A percentile compares a stretch with the other conserved stretches of the same genome.
These are phyloP conservation scores for Xylaria sp. DNA, from an alignment of 2,329 filamentous ascomycete species.

Conservation along the genomic window DNA sequence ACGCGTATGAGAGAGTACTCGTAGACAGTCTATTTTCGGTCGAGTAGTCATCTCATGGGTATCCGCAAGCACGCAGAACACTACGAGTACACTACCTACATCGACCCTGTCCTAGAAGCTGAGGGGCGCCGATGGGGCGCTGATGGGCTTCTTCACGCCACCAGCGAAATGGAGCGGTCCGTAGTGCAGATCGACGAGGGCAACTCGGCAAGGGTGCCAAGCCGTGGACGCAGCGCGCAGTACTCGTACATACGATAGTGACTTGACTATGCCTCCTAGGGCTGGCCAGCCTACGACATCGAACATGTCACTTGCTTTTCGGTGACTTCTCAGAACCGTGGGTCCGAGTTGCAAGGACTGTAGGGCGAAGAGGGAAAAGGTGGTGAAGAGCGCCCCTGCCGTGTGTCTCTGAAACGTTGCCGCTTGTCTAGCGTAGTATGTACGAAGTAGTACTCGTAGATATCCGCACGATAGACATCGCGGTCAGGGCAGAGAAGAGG, in stretches of 20 bases:
- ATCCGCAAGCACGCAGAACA: too few relatives aligned
- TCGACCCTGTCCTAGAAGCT: not conserved
- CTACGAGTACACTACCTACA: too few relatives aligned
- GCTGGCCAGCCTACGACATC: not conserved
- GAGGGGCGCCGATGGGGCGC: not conserved
- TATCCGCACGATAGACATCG: not conserved
- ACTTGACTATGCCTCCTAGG: too few relatives aligned
- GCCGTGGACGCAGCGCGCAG: not conserved
- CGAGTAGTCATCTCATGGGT: not conserved
- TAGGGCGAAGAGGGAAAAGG: not conserved
- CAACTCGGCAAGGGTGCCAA: not conserved
- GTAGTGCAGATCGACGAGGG: not conserved
- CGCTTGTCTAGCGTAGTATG: not conserved
- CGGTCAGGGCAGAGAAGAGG: not conserved
- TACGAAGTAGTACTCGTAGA: too few relatives aligned
- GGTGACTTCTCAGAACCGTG: not conserved
- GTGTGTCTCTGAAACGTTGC: not conserved
- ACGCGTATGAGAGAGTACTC: not conserved
- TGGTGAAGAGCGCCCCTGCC: not conserved
- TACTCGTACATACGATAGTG: not conserved
- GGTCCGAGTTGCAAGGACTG: slow-evolving; percentile 8
- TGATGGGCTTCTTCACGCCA: not conserved
- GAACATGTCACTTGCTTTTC: not conserved
- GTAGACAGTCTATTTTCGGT: not conserved
- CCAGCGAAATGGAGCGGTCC: not conserved